These are phyloP conservation scores for Berkeleyomyces rouxiae DNA, from an alignment of 2,329 filamentous ascomycete genomes.

Conservation along the genomic window DNA sequence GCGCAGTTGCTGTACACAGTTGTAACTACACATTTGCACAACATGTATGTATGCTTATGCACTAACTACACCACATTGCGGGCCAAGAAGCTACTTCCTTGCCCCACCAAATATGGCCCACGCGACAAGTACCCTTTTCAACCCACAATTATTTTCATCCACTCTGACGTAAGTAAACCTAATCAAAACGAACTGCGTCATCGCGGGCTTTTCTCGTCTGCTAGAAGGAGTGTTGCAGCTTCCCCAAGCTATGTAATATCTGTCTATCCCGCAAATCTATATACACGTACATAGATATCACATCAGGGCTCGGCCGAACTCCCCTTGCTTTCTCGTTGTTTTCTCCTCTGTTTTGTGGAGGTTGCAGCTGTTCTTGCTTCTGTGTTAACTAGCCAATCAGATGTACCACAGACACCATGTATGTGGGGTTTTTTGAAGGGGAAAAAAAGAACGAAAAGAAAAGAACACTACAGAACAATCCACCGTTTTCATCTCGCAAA, in stretches of 20 bases:
- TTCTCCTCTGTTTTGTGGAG: background rate
- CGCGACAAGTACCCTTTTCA: background rate
- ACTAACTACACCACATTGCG: background rate
- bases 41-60: background rate
- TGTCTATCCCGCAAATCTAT: background rate
- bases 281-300: background rate
- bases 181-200: background rate
- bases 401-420: background rate
- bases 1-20: background rate
- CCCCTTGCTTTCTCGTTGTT: background rate
- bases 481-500: background rate
- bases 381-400: background rate
- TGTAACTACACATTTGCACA: background rate
- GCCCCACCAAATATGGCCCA: background rate
- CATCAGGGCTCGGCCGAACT: background rate
- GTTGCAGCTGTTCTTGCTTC: background rate
- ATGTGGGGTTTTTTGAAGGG: background rate
- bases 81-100: background rate
- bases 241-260: background rate
- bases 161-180: no score
- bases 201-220: background rate
- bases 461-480: background rate
- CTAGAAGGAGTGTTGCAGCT: background rate
- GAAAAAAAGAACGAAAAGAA: background rate
- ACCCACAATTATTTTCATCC: background rate